Conservation (phyloP, 805 yeast species). For the Candida boidinii region DNA sequence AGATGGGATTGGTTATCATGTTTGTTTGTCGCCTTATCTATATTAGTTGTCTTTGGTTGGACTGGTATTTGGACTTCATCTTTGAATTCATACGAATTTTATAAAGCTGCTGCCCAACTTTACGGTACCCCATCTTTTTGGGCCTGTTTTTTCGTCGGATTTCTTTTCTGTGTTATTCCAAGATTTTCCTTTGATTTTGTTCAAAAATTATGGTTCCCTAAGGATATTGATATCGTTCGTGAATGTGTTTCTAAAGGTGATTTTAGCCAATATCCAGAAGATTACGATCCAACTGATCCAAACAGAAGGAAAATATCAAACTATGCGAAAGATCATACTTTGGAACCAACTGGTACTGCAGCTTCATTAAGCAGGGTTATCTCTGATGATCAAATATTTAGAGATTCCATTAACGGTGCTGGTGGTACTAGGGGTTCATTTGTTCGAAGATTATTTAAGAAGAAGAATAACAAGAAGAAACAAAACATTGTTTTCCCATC, state of each 20-base stretch:
- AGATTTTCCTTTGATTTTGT: slow-evolving; percentile 54
- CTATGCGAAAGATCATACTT: slow-evolving; percentile 26
- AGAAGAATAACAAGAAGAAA: slow-evolving; percentile 9
- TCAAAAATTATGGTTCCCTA: slow-evolving; percentile 46
- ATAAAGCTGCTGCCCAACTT: slow-evolving; percentile 55
- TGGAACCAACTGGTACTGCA: slow-evolving; percentile 16
- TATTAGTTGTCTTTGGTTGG: slow-evolving; percentile 61
- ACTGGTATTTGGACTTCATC: slow-evolving; percentile 70
- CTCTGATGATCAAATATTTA: slow-evolving; percentile 11
- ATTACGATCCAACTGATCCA: slow-evolving; percentile 79
- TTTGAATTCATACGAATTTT: slow-evolving; percentile 45
- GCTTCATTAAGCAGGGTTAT: slow-evolving; percentile 5
- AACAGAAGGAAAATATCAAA: slow-evolving; percentile 44
- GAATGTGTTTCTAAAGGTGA: slow-evolving; percentile 65
- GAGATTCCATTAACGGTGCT: slow-evolving; percentile 25
- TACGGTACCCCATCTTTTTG: slow-evolving; percentile 58
- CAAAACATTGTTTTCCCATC: slow-evolving; percentile 20
- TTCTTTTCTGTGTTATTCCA: slow-evolving; percentile 55
- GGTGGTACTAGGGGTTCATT: slow-evolving; percentile 29
- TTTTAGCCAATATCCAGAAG: slow-evolving; percentile 53
- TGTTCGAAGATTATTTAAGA: slow-evolving; percentile 29
- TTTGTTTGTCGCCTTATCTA: slow-evolving; percentile 47
- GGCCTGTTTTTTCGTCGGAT: slow-evolving; percentile 62
- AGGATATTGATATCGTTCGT: slow-evolving; percentile 64
- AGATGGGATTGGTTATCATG: slow-evolving; percentile 77